These are phyloP conservation scores for Senna tora DNA, from an alignment of 306 rosid species.

Conservation along the genomic window DNA sequence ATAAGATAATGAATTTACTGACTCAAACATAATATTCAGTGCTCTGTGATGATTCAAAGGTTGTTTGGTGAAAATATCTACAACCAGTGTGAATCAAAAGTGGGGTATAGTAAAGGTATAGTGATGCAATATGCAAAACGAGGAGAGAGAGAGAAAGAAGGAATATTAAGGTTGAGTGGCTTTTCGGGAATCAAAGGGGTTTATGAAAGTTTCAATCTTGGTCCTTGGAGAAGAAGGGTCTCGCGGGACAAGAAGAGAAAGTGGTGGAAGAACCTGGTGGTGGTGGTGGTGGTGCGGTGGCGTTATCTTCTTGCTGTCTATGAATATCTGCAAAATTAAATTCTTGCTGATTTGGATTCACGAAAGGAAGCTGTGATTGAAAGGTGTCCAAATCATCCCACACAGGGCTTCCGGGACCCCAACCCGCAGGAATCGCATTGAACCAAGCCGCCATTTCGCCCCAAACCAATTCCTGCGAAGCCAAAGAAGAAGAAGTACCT, in stretches of 20 bases:
- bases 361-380: conserved; percentile 56
- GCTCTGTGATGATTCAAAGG: conserved; percentile 47
- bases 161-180: background rate
- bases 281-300: background rate
- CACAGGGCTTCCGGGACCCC: conserved; percentile 95
- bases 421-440: conserved; percentile 80
- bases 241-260: conserved; percentile 51
- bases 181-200: background rate
- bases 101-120: background rate
- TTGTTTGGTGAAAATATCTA: conserved; percentile 49
- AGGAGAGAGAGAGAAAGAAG: background rate
- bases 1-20: too few species aligned
- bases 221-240: conserved; percentile 62
- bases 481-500: conserved; percentile 49
- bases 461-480: conserved; percentile 77
- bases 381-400: conserved; percentile 91
- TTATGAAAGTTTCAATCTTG: conserved; percentile 45
- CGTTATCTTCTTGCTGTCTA: conserved; percentile 47
- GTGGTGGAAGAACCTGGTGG: conserved; percentile 45
- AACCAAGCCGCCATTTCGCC: conserved; percentile 91
- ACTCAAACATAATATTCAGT: background rate
- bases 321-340: conserved; percentile 38
- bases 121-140: background rate
- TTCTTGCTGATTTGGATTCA: conserved; percentile 47
- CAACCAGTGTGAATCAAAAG: conserved; percentile 45